phyloP scores from a whole-genome alignment of 306 rosid genomes.

The Adenanthera pavonina region DNA sequence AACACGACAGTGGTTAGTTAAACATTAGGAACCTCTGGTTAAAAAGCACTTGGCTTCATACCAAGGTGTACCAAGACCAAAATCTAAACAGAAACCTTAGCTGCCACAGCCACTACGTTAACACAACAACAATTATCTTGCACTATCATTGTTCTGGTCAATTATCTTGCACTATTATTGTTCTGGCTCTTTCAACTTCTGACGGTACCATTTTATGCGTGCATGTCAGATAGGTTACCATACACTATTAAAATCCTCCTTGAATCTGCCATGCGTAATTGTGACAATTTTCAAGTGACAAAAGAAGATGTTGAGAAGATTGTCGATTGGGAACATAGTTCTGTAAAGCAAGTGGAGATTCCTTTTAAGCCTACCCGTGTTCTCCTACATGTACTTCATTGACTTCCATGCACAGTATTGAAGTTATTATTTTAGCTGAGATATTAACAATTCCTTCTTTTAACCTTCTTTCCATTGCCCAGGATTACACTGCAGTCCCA shows the following conservation, averaged over 20 bases:
- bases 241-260: slow-evolving; percentile 79
- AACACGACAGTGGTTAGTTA: no score
- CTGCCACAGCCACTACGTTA: no score
- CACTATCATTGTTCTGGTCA: background rate
- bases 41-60: no score
- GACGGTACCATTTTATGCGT: background rate
- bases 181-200: slow-evolving; percentile 2
- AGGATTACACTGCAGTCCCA: slow-evolving; percentile 97
- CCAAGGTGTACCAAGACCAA: no score
- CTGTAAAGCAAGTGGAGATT: slow-evolving; percentile 84
- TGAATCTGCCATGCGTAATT: slow-evolving; percentile 83
- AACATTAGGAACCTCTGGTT: no score
- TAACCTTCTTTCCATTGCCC: slow-evolving; percentile 28
- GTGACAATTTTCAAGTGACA: slow-evolving; percentile 88
- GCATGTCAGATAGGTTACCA: slow-evolving; percentile 69
- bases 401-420: slow-evolving; percentile 15
- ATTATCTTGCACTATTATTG: background rate
- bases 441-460: background rate
- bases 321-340: slow-evolving; percentile 78
- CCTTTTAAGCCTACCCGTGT: slow-evolving; percentile 98
- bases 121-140: background rate
- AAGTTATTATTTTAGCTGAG: slow-evolving; percentile 3
- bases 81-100: no score
- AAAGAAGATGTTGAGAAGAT: slow-evolving; percentile 95
- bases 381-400: slow-evolving; percentile 73